A percentile compares a stretch with the other conserved stretches of the same genome.
Evolutionary conservation across 805 yeast genomes (phyloP).

Genomic region (Kurtzmaniella cleridarum): DNA sequence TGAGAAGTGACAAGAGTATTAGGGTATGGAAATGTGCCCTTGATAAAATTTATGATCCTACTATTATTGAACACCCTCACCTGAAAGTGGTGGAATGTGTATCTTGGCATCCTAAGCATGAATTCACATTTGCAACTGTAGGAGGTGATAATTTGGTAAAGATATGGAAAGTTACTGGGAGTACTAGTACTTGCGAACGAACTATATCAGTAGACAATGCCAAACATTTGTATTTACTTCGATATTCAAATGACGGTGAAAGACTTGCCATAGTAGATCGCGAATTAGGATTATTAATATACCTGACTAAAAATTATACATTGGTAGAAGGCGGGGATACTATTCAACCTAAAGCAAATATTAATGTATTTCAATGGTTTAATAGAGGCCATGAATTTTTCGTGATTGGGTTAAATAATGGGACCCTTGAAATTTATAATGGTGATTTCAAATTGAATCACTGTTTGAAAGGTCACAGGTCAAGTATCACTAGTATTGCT

Average conservation of each 20-base stretch:
- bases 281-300: constrained; percentile 30
- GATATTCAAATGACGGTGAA: constrained; percentile 44
- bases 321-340: constrained; percentile 15
- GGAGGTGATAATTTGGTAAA: constrained; percentile 43
- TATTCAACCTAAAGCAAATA: constrained; percentile 17
- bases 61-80: constrained; percentile 38
- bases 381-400: constrained; percentile 31
- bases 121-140: constrained; percentile 43
- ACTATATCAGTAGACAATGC: constrained; percentile 22
- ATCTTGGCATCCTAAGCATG: constrained; percentile 46
- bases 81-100: constrained; percentile 32
- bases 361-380: constrained; percentile 43
- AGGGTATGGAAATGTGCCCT: constrained; percentile 32
- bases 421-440: constrained; percentile 22
- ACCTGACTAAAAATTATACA: constrained; percentile 25
- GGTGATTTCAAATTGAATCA: constrained; percentile 7
- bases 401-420: constrained; percentile 42
- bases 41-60: constrained; percentile 29
- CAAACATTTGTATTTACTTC: constrained; percentile 11
- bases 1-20: constrained; percentile 40
- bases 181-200: constrained; percentile 25
- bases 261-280: constrained; percentile 40
- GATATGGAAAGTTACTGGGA: constrained; percentile 36
- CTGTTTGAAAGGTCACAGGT: constrained; percentile 40
- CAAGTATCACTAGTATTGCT: constrained; percentile 41